phyloP scores from a whole-genome alignment of 2,329 filamentous ascomycete genomes.

The Pseudogymnoascus sp. region DNA sequence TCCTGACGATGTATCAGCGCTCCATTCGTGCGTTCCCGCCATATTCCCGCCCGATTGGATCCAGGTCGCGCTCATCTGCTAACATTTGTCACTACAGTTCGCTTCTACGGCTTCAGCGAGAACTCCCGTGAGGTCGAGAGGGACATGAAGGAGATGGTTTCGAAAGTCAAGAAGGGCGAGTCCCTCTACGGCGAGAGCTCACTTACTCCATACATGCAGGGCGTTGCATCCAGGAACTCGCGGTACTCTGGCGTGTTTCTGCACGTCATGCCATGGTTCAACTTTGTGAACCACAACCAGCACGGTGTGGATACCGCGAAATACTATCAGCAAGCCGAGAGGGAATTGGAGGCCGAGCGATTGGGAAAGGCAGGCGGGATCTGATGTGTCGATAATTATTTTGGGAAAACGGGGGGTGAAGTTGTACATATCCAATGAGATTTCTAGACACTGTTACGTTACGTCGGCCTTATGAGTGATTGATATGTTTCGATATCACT shows the following conservation, averaged over 20 bases:
- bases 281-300: constrained; percentile 93
- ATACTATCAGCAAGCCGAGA: constrained; percentile 93
- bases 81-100: constrained; percentile 47
- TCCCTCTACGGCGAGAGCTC: constrained; percentile 77
- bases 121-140: constrained; percentile 87
- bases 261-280: constrained; percentile 90
- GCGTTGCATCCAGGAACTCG: constrained; percentile 85
- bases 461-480: background rate
- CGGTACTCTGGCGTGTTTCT: constrained; percentile 80
- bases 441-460: background rate
- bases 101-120: constrained; percentile 92
- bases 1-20: constrained; percentile 78
- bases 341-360: constrained; percentile 76
- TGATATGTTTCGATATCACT: background rate
- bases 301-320: constrained; percentile 98
- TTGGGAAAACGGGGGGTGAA: constrained; percentile 1
- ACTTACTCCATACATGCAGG: constrained; percentile 84
- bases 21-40: constrained; percentile 65
- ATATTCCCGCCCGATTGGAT: background rate
- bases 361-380: constrained; percentile 1
- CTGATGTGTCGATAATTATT: constrained; percentile 8
- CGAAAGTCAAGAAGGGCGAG: constrained; percentile 87
- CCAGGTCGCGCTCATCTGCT: background rate
- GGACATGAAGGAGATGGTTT: constrained; percentile 98
- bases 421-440: constrained; percentile 8